Evolutionary conservation across 2,329 filamentous ascomycete genomes (phyloP).

Genomic region (Aspergillus quadricinctus): DNA sequence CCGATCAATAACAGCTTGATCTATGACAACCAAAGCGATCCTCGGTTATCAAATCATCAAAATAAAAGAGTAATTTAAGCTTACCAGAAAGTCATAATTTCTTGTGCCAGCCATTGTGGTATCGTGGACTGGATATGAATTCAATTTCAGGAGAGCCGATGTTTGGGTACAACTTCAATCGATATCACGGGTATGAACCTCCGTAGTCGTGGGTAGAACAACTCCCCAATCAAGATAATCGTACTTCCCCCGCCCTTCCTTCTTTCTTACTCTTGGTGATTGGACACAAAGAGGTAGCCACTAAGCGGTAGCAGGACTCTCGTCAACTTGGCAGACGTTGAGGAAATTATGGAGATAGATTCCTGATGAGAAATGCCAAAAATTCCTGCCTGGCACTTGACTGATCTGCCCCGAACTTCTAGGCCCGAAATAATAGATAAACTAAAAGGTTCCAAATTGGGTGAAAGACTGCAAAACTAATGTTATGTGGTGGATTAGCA

Average conservation of each 20-base stretch:
- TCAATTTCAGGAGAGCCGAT: neutral
- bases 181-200: neutral
- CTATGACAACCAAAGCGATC: conserved; percentile 44
- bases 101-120: conserved; percentile 82
- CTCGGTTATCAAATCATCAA: conserved; percentile 13
- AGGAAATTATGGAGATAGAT: neutral
- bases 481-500: neutral
- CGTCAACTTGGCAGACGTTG: neutral
- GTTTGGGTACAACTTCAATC: neutral
- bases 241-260: neutral
- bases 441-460: neutral
- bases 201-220: neutral
- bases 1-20: conserved; percentile 97
- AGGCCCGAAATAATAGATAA: neutral
- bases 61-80: conserved; percentile 23
- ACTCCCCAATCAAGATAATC: neutral
- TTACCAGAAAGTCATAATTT: conserved; percentile 98
- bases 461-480: neutral
- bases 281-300: conserved; percentile 11
- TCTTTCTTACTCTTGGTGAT: neutral
- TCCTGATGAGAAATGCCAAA: neutral
- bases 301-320: conserved; percentile 10
- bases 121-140: neutral
- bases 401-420: neutral
- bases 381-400: neutral